These are phyloP conservation scores for Phytophthora pisi DNA, from an alignment of 352 stramenopile species.

Conservation along the genomic window DNA sequence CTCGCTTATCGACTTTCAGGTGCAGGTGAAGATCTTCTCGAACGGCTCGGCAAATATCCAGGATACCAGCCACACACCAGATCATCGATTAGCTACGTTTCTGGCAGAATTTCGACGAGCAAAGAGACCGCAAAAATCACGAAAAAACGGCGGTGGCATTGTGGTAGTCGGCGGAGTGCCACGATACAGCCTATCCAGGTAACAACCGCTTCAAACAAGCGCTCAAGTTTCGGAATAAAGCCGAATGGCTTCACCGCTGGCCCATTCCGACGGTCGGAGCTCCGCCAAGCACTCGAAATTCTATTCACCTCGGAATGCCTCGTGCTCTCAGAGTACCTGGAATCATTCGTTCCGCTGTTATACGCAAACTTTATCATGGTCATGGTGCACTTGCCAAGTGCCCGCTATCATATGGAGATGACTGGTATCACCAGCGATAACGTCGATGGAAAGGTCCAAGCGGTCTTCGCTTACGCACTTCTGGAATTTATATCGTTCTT, in stretches of 20 bases:
- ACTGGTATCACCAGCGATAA: slow-evolving; percentile 4
- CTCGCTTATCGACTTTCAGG: not conserved
- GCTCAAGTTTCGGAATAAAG: not conserved
- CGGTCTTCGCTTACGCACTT: not conserved
- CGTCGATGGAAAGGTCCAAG: not conserved
- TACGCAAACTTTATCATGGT: slow-evolving; percentile 22
- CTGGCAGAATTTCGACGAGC: not conserved
- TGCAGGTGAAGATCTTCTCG: not conserved
- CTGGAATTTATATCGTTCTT: not conserved
- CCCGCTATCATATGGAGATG: slow-evolving; percentile 33
- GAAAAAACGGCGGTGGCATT: not conserved
- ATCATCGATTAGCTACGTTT: not conserved
- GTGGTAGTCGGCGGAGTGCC: not conserved
- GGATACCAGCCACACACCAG: not conserved
- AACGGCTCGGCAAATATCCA: not conserved
- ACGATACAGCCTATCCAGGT: not conserved
- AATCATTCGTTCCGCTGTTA: slow-evolving; percentile 33
- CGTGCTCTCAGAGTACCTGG: slow-evolving; percentile 34
- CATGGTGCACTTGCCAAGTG: slow-evolving; percentile 22
- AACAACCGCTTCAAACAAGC: not conserved
- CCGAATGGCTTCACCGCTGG: not conserved
- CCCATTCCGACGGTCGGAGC: not conserved
- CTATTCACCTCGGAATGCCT: slow-evolving; percentile 37
- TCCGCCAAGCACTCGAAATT: slow-evolving; percentile 10
- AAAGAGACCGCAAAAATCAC: not conserved